phyloP scores from a whole-genome alignment of 192 early-diverging fungal genomes.

The Fimicolochytrium jonesii region DNA sequence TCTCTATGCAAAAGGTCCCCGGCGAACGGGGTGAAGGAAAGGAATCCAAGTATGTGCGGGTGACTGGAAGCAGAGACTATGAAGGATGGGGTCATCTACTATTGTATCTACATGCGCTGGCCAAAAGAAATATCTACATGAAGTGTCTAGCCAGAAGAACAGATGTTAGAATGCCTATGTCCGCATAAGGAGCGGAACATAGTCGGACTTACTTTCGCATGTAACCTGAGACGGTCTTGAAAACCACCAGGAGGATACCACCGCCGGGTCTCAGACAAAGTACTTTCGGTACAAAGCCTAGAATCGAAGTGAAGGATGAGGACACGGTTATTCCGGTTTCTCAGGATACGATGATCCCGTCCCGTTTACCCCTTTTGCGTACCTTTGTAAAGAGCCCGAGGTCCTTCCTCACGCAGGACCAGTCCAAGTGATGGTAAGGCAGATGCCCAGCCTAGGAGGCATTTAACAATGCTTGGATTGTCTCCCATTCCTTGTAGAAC shows the following conservation, averaged over 20 bases:
- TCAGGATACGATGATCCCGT: neutral
- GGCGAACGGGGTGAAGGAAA: too few relatives aligned
- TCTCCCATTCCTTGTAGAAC: constrained; percentile 10
- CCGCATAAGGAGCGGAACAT: too few relatives aligned
- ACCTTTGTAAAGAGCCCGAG: constrained; percentile 86
- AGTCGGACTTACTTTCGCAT: constrained; percentile 60
- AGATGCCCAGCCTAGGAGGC: constrained; percentile 21
- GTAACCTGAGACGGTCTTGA: constrained; percentile 76
- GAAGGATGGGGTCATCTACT: too few relatives aligned
- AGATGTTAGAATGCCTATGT: too few relatives aligned
- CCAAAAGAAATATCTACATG: too few relatives aligned
- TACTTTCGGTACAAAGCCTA: constrained; percentile 87
- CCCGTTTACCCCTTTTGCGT: neutral
- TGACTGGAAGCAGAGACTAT: too few relatives aligned
- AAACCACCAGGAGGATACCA: constrained; percentile 78
- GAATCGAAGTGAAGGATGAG: neutral
- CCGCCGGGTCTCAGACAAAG: constrained; percentile 85
- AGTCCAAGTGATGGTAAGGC: constrained; percentile 69
- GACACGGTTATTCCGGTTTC: neutral
- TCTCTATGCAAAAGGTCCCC: too few relatives aligned
- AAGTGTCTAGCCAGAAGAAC: too few relatives aligned
- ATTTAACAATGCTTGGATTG: constrained; percentile 7
- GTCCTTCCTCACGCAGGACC: constrained; percentile 84
- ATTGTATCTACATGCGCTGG: too few relatives aligned
- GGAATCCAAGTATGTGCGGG: too few relatives aligned